These are phyloP conservation scores for Curvularia sp. DNA, from an alignment of 2,329 filamentous ascomycete species.

Conservation along the genomic window DNA sequence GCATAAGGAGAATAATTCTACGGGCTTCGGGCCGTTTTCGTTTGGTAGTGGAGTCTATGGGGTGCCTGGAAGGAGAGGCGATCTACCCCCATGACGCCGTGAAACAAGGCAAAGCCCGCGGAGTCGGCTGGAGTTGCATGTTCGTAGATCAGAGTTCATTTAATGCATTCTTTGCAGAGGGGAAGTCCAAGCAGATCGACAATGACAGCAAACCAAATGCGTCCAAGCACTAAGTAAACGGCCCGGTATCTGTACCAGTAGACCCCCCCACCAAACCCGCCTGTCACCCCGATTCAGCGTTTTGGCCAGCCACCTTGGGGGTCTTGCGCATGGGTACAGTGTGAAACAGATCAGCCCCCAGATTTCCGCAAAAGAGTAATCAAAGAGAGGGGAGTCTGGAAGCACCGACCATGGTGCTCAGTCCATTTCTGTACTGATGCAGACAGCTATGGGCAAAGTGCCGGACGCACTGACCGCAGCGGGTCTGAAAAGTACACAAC, in stretches of 20 bases:
- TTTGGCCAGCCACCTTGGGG: neutral
- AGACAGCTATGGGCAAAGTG: neutral
- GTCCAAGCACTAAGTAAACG: neutral
- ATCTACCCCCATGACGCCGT: neutral
- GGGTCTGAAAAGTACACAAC: neutral
- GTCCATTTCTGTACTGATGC: neutral
- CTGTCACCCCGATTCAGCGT: neutral
- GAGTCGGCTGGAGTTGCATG: neutral
- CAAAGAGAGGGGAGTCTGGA: neutral
- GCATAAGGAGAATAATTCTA: neutral
- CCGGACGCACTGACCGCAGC: neutral
- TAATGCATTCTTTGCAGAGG: neutral
- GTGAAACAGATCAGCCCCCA: slow-evolving; percentile 5
- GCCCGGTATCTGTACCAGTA: no score
- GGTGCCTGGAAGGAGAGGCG: neutral
- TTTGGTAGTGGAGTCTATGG: no score
- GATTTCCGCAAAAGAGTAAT: neutral
- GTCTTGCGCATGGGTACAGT: neutral
- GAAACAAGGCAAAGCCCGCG: neutral
- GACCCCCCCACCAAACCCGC: slow-evolving; percentile 1
- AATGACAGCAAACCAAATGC: neutral
- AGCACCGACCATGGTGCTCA: neutral
- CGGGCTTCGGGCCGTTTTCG: neutral
- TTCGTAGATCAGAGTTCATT: neutral
- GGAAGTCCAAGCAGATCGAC: neutral